A percentile compares a stretch with the other conserved stretches of the same genome.
phyloP scores from a whole-genome alignment of 2,329 filamentous ascomycete species.

The Penicillium sp. region DNA sequence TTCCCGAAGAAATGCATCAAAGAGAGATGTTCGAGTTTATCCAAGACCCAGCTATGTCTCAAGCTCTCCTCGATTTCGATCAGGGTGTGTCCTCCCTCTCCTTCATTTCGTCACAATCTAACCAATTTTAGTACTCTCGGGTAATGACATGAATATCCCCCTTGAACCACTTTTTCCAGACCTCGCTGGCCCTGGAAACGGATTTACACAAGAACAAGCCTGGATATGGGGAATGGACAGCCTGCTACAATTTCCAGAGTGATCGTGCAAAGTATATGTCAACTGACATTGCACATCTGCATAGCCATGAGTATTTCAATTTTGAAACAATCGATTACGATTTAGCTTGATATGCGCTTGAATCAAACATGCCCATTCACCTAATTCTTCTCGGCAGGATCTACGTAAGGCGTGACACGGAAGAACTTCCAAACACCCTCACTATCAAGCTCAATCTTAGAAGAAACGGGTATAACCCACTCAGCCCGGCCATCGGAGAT shows the following conservation, averaged over 20 bases:
- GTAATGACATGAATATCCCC: background rate
- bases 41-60: slow-evolving; percentile 21
- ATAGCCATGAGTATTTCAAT: too few relatives aligned
- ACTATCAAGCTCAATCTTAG: slow-evolving; percentile 47
- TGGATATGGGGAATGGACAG: slow-evolving; percentile 30
- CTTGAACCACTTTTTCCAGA: slow-evolving; percentile 8
- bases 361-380: background rate
- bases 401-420: slow-evolving; percentile 50
- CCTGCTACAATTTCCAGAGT: background rate
- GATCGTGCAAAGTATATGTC: too few relatives aligned
- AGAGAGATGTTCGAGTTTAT: slow-evolving; percentile 10
- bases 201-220: slow-evolving; percentile 22
- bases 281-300: too few relatives aligned
- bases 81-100: slow-evolving; percentile 15
- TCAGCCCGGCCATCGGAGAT: slow-evolving; percentile 51
- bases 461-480: slow-evolving; percentile 48
- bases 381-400: background rate
- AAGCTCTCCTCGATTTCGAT: slow-evolving; percentile 25
- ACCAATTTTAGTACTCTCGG: background rate
- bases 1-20: background rate
- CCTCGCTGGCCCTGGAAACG: slow-evolving; percentile 2
- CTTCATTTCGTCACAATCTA: background rate
- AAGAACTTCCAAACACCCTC: slow-evolving; percentile 47
- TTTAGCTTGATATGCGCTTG: too few relatives aligned
- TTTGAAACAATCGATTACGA: too few relatives aligned